phyloP scores from a whole-genome alignment of 2,329 filamentous ascomycete genomes.

The Metarhizium sp. region DNA sequence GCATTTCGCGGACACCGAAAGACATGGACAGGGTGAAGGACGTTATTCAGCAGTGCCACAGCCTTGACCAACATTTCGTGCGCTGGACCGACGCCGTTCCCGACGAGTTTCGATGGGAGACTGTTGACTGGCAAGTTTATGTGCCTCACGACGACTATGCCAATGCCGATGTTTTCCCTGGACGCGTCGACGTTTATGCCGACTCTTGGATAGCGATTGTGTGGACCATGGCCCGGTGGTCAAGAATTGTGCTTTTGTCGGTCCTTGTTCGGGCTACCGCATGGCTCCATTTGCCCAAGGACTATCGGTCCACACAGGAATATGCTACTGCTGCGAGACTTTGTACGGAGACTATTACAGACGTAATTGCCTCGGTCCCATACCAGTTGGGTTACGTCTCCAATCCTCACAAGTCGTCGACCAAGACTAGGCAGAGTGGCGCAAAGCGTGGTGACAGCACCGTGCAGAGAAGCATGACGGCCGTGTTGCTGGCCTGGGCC shows the following conservation, averaged over 20 bases:
- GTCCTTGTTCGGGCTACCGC: neutral
- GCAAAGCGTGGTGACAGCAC: neutral
- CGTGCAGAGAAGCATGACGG: neutral
- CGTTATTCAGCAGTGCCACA: neutral
- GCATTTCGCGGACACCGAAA: neutral
- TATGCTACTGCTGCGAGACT: neutral
- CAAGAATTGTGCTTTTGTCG: neutral
- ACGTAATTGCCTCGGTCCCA: neutral
- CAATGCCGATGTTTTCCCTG: neutral
- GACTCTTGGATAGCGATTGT: neutral
- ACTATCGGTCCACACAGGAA: neutral
- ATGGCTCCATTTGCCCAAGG: neutral
- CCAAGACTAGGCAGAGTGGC: neutral
- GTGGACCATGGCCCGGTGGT: neutral
- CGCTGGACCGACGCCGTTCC: neutral
- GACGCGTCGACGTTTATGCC: neutral
- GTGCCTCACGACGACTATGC: neutral
- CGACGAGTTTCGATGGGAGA: neutral
- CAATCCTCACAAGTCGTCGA: neutral
- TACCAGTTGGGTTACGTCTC: neutral
- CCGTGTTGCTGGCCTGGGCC: neutral
- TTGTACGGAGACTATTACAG: neutral
- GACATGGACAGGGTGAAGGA: neutral
- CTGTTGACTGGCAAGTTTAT: neutral
- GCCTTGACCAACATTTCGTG: neutral